phyloP scores from a whole-genome alignment of 768 basidiomycete genomes.

The Pleurotus giganteus region DNA sequence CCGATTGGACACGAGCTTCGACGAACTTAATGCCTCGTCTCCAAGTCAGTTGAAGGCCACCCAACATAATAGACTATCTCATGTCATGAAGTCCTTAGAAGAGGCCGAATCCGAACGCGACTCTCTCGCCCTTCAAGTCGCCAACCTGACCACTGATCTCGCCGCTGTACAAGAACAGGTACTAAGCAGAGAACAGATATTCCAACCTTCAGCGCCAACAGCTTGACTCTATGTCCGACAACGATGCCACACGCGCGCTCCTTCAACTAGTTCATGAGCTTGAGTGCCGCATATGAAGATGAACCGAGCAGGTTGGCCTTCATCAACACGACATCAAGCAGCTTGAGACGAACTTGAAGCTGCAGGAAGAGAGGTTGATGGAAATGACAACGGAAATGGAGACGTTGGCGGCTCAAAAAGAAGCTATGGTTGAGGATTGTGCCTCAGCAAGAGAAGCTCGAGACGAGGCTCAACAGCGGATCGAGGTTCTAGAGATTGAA shows the following conservation, averaged over 20 bases:
- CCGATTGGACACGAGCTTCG: slow-evolving; percentile 28
- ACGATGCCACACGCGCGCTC: slow-evolving; percentile 52
- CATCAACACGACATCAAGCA: slow-evolving; percentile 79
- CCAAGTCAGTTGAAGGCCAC: slow-evolving; percentile 36
- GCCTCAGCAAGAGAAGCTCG: slow-evolving; percentile 72
- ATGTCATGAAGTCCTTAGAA: slow-evolving; percentile 46
- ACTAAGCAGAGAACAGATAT: slow-evolving; percentile 57
- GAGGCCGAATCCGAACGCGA: slow-evolving; percentile 64
- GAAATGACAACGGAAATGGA: slow-evolving; percentile 75
- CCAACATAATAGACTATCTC: slow-evolving; percentile 33
- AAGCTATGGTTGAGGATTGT: slow-evolving; percentile 84
- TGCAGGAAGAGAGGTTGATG: slow-evolving; percentile 70
- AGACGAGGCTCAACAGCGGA: slow-evolving; percentile 54
- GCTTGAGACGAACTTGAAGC: slow-evolving; percentile 68
- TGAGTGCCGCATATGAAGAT: slow-evolving; percentile 58
- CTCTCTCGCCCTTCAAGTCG: slow-evolving; percentile 60
- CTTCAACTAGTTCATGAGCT: slow-evolving; percentile 68
- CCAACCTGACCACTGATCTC: slow-evolving; percentile 63
- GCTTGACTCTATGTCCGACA: slow-evolving; percentile 58
- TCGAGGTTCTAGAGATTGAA: slow-evolving; percentile 65
- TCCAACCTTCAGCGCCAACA: slow-evolving; percentile 63
- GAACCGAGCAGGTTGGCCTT: slow-evolving; percentile 73
- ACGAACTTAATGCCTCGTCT: slow-evolving; percentile 29
- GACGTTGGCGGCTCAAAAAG: slow-evolving; percentile 61
- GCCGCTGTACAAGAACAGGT: slow-evolving; percentile 51